A percentile compares a stretch with the other conserved stretches of the same genome.
Evolutionary conservation across 495 filamentous ascomycete genomes (phyloP).

Genomic region (Trichoderma reesei): DNA sequence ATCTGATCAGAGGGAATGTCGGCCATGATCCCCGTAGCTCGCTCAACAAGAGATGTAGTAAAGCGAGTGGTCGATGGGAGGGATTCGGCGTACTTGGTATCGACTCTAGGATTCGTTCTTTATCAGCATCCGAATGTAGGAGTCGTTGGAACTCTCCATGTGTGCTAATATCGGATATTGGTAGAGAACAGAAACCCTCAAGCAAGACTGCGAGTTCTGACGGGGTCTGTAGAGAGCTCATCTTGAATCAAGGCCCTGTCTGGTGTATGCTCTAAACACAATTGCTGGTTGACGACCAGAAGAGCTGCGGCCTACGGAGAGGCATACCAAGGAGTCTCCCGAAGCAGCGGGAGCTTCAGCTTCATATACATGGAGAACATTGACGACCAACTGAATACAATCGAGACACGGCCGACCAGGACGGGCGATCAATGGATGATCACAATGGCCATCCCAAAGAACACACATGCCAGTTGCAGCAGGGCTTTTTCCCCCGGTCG

Average conservation of each 20-base stretch:
- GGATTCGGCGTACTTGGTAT: neutral
- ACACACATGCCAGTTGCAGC: neutral
- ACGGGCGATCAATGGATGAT: slow-evolving; percentile 3
- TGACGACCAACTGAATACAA: neutral
- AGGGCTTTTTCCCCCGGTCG: neutral
- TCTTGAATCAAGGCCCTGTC: neutral
- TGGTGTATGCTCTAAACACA: too few relatives aligned
- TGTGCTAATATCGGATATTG: neutral
- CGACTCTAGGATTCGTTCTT: neutral
- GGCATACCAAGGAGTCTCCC: neutral
- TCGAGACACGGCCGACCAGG: neutral
- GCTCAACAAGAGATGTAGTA: neutral
- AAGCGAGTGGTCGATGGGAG: neutral
- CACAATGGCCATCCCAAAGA: neutral
- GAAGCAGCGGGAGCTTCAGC: neutral
- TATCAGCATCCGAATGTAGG: neutral
- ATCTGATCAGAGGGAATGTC: neutral
- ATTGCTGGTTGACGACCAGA: neutral
- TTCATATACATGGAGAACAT: neutral
- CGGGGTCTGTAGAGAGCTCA: neutral
- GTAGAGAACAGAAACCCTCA: neutral
- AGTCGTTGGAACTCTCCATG: neutral
- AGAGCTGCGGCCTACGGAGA: neutral
- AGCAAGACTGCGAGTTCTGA: neutral
- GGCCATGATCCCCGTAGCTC: slow-evolving; percentile 9